Conservation (phyloP, 345 rosid genomes). For the Balakata baccata region DNA sequence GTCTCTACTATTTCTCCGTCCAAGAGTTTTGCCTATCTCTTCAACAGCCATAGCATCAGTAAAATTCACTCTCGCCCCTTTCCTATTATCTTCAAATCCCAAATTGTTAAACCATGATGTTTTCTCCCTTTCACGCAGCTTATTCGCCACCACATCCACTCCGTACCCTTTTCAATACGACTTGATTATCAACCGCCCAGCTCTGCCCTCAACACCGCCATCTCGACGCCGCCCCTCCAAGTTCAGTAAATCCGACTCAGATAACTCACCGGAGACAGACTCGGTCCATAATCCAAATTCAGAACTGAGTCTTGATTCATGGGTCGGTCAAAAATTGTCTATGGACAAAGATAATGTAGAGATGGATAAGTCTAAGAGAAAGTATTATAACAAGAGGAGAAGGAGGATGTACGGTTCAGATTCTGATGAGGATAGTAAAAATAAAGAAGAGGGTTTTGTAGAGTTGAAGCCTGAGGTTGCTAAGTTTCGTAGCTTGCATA, state of each 20-base stretch:
- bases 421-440: constrained; percentile 67
- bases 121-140: constrained; percentile 25
- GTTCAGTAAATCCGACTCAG: constrained; percentile 23
- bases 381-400: constrained; percentile 74
- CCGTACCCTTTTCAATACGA: constrained; percentile 87
- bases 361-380: constrained; percentile 84
- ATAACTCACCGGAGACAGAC: constrained; percentile 33
- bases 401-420: constrained; percentile 87
- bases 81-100: constrained; percentile 26
- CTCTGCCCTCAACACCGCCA: constrained; percentile 42
- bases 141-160: constrained; percentile 60
- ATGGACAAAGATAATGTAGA: constrained; percentile 38
- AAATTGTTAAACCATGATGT: constrained; percentile 17
- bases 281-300: constrained; percentile 35
- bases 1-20: constrained; percentile 26
- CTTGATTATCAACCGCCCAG: constrained; percentile 69
- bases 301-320: constrained; percentile 56
- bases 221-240: constrained; percentile 43
- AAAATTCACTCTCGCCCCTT: constrained; percentile 11
- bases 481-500: constrained; percentile 68
- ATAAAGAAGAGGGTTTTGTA: constrained; percentile 61
- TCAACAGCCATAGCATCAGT: constrained; percentile 9
- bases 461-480: constrained; percentile 86
- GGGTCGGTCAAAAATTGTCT: constrained; percentile 75
- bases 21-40: constrained; percentile 36